phyloP scores from a whole-genome alignment of 1,284 basidiomycete genomes.

The Pyrrhoderma lamaoense region DNA sequence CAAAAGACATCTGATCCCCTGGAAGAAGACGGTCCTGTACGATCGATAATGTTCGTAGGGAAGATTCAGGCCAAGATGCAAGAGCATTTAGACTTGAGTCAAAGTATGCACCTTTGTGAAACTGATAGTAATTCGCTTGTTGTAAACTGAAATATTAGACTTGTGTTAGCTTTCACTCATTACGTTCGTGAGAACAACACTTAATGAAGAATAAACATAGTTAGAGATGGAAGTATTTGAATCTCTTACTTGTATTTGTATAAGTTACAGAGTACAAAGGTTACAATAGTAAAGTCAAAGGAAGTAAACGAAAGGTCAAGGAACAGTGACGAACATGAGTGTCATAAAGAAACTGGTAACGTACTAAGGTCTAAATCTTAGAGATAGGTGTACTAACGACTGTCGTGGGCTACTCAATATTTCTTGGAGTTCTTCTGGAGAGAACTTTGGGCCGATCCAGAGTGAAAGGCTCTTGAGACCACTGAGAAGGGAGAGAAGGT shows the following conservation, averaged over 20 bases:
- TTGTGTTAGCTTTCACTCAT: not conserved
- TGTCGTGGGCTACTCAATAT: slow-evolving; percentile 39
- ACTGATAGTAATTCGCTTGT: slow-evolving; percentile 60
- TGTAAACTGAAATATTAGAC: slow-evolving; percentile 46
- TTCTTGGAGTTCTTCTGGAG: slow-evolving; percentile 59
- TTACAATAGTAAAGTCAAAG: no score
- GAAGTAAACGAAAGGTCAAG: no score
- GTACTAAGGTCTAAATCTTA: slow-evolving; percentile 69
- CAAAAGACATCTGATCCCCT: slow-evolving; percentile 34
- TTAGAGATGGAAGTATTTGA: no score
- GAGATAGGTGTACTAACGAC: slow-evolving; percentile 36
- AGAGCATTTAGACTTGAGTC: slow-evolving; percentile 50
- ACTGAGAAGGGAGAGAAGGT: slow-evolving; percentile 44
- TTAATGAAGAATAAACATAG: no score
- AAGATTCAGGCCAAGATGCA: slow-evolving; percentile 44
- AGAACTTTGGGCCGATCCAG: slow-evolving; percentile 54
- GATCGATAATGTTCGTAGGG: slow-evolving; percentile 46
- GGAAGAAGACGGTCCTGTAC: slow-evolving; percentile 54
- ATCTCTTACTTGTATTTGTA: no score
- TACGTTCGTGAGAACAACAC: no score
- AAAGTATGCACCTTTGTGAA: slow-evolving; percentile 67
- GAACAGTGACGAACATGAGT: not conserved
- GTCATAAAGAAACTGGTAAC: slow-evolving; percentile 1
- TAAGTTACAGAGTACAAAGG: no score
- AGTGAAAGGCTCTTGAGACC: slow-evolving; percentile 40